These are phyloP conservation scores for Rhododendron molle DNA, from an alignment of 148 eudicot genomes.

Conservation along the genomic window DNA sequence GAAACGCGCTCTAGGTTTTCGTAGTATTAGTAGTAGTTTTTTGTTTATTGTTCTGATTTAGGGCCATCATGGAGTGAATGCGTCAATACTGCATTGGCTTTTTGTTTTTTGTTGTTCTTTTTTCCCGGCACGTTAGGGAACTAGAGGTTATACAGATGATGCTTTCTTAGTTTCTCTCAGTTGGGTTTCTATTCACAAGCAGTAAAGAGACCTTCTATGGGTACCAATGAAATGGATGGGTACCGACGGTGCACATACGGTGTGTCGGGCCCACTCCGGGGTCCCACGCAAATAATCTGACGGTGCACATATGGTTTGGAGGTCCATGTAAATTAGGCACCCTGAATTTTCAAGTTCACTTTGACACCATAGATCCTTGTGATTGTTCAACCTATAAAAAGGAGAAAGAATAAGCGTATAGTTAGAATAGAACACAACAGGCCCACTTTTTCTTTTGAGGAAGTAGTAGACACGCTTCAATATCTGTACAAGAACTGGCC, in stretches of 20 bases:
- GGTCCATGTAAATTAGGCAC: not conserved
- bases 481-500: conserved; percentile 5
- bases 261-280: too few relatives aligned
- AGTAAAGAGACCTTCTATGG: too few relatives aligned
- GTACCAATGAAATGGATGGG: too few relatives aligned
- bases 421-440: not conserved
- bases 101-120: not conserved
- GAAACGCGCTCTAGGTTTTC: not conserved
- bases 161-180: not conserved
- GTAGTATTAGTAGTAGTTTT: not conserved
- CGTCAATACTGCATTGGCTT: not conserved
- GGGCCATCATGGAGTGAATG: not conserved
- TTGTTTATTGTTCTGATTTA: not conserved
- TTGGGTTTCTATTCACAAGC: not conserved
- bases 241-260: too few relatives aligned
- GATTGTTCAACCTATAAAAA: not conserved
- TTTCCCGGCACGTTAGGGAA: not conserved
- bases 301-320: too few relatives aligned
- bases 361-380: not conserved
- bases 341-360: conserved; percentile 5
- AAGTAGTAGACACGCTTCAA: conserved; percentile 12
- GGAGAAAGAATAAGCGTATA: not conserved
- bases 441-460: not conserved
- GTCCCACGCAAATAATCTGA: too few relatives aligned
- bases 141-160: not conserved